Evolutionary conservation across 1,284 basidiomycete species (phyloP).

Genomic region (Pseudozyma flocculosa): DNA sequence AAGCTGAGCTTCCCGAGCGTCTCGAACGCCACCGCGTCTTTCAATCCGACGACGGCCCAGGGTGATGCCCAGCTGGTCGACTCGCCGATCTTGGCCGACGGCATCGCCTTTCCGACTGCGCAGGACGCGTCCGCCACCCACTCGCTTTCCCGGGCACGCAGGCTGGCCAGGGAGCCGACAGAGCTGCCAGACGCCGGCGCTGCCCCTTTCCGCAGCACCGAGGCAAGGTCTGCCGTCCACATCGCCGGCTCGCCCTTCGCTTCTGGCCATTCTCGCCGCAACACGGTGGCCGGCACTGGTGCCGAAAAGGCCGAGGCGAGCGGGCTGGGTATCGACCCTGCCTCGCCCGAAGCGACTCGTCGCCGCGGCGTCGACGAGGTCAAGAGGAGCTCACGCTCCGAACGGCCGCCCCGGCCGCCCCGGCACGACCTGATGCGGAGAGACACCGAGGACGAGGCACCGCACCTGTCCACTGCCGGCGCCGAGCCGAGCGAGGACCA

Average conservation of each 20-base stretch:
- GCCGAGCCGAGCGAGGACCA: too few species aligned
- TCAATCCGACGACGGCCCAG: constrained; percentile 5
- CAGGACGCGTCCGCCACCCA: neutral
- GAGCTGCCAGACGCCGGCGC: neutral
- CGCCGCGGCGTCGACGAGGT: neutral
- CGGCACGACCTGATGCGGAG: neutral
- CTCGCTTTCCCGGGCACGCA: neutral
- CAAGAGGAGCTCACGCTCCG: neutral
- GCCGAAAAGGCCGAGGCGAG: neutral
- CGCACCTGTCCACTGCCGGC: too few species aligned
- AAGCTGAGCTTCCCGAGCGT: constrained; percentile 38
- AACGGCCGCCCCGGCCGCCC: neutral
- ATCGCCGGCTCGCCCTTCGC: neutral
- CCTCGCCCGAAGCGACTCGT: neutral
- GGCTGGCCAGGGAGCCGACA: neutral
- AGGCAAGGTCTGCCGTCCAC: too few species aligned
- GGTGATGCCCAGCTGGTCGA: neutral
- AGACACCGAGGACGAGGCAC: neutral
- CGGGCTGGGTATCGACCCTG: neutral
- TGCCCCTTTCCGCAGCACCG: too few species aligned
- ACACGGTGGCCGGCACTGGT: neutral
- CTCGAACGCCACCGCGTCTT: constrained; percentile 32
- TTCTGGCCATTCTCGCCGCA: neutral
- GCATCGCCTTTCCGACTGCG: neutral
- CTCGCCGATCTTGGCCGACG: neutral